These are phyloP conservation scores for Colletotrichum eleusines DNA, from an alignment of 2,329 filamentous ascomycete genomes.

Conservation along the genomic window DNA sequence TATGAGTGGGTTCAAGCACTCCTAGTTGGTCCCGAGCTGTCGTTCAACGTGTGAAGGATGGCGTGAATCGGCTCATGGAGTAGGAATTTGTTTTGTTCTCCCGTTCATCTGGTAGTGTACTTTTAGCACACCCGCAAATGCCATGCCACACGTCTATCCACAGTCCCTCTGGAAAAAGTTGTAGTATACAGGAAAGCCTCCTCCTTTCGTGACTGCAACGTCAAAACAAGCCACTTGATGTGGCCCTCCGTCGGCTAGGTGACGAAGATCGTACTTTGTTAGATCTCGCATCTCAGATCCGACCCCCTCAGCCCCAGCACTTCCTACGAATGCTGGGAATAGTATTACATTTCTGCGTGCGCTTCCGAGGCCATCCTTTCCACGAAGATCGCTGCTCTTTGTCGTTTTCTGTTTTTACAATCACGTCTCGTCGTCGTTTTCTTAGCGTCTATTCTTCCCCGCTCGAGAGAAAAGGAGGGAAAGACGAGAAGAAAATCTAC, in stretches of 20 bases:
- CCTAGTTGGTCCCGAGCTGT: background rate
- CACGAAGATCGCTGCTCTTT: constrained; percentile 8
- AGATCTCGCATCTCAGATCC: constrained; percentile 9
- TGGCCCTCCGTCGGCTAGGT: constrained; percentile 10
- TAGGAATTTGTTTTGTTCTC: constrained; percentile 21
- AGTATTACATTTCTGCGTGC: constrained; percentile 37
- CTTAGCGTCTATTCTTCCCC: constrained; percentile 1
- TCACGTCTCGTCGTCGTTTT: constrained; percentile 17
- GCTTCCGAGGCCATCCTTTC: background rate
- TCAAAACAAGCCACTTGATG: constrained; percentile 4
- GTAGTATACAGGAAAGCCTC: constrained; percentile 37
- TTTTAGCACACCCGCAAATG: constrained; percentile 26
- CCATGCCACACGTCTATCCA: constrained; percentile 33
- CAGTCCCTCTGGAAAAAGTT: background rate
- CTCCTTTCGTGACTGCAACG: background rate
- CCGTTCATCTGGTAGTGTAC: constrained; percentile 15
- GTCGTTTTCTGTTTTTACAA: constrained; percentile 9
- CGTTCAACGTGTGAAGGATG: background rate
- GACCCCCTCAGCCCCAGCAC: background rate
- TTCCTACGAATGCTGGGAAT: constrained; percentile 29
- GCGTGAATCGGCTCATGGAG: constrained; percentile 7
- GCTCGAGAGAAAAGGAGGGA: background rate
- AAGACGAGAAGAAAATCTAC: constrained; percentile 46
- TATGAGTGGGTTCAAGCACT: background rate
- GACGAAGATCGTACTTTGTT: constrained; percentile 4